Conservation (phyloP, 306 rosid species). For the Pyrus betulifolia region DNA sequence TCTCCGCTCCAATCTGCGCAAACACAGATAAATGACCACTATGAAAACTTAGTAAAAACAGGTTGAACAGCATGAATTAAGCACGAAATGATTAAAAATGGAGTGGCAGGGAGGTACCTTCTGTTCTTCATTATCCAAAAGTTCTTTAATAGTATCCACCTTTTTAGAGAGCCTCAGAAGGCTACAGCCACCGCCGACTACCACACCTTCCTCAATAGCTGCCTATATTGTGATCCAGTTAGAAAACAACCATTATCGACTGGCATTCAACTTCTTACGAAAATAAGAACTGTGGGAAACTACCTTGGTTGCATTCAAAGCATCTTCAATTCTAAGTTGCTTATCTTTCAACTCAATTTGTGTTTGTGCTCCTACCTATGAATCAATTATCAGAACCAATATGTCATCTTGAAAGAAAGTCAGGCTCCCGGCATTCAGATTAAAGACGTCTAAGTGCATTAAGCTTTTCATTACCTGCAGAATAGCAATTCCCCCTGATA, state of each 20-base stretch:
- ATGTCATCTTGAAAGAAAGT: conserved; percentile 11
- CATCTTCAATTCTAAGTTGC: conserved; percentile 83
- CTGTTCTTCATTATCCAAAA: conserved; percentile 80
- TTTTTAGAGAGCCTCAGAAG: conserved; percentile 70
- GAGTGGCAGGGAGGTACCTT: conserved; percentile 25
- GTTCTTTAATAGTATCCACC: conserved; percentile 59
- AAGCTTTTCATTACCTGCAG: conserved; percentile 51
- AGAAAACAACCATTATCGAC: conserved; percentile 7
- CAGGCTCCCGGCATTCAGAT: conserved; percentile 6
- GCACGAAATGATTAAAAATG: no score
- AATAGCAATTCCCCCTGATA: conserved; percentile 82
- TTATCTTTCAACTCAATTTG: conserved; percentile 91
- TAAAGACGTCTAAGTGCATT: conserved; percentile 1
- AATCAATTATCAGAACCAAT: conserved; percentile 11
- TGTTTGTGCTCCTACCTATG: conserved; percentile 93
- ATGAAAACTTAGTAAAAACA: conserved; percentile 2
- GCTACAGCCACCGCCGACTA: conserved; percentile 94
- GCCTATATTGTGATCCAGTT: conserved; percentile 44
- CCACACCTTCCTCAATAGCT: conserved; percentile 93
- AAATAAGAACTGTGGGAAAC: conserved; percentile 5
- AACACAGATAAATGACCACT: conserved; percentile 2
- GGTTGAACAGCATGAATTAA: no score
- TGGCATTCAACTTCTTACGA: conserved; percentile 5
- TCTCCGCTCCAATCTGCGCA: conserved; percentile 87
- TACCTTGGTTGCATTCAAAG: conserved; percentile 89